phyloP scores from a whole-genome alignment of 257 asterid species.

The Capsicum rhomboideum region DNA sequence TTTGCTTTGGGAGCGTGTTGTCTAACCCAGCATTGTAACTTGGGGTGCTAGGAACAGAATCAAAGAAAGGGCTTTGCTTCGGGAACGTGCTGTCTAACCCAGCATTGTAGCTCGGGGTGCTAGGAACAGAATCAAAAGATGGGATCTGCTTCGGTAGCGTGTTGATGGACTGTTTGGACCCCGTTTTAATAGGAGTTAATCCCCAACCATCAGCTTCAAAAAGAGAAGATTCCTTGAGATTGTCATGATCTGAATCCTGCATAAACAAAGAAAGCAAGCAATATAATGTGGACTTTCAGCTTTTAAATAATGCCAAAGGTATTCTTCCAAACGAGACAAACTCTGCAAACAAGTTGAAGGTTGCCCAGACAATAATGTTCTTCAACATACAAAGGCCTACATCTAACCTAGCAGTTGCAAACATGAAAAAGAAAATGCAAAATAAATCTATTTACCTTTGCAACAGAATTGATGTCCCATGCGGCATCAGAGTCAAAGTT shows the following conservation, averaged over 20 bases:
- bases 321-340: neutral
- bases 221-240: conserved; percentile 37
- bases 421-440: neutral
- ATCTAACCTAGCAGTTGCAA: neutral
- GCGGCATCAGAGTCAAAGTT: conserved; percentile 57
- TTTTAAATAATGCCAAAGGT: conserved; percentile 6
- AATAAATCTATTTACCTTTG: conserved; percentile 11
- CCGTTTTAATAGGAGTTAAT: conserved; percentile 75
- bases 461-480: conserved; percentile 46
- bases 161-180: conserved; percentile 10
- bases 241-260: conserved; percentile 51
- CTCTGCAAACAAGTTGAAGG: neutral
- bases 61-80: conserved; percentile 36
- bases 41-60: conserved; percentile 70
- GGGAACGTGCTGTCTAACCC: conserved; percentile 23
- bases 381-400: neutral
- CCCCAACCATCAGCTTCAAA: conserved; percentile 68
- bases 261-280: neutral
- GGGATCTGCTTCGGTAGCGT: conserved; percentile 32
- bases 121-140: conserved; percentile 72
- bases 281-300: neutral
- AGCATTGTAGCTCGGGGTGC: conserved; percentile 56
- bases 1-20: conserved; percentile 18
- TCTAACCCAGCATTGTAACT: conserved; percentile 13
- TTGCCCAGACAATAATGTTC: neutral